Conservation (phyloP, 1,284 basidiomycete species). For the Mycosarcoma mackinlayi region DNA sequence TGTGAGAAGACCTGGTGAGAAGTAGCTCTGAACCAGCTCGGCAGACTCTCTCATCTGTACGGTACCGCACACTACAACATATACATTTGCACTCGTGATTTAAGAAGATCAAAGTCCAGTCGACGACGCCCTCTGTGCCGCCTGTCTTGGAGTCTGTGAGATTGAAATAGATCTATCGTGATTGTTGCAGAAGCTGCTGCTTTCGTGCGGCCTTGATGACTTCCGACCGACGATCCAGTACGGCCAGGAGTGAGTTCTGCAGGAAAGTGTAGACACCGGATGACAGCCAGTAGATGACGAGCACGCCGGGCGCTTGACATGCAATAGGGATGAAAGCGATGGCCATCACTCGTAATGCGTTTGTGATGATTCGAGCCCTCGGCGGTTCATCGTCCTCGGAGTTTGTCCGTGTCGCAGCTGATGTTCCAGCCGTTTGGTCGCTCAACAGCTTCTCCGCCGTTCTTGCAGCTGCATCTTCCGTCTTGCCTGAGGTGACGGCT, state of each 20-base stretch:
- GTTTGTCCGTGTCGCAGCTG: background rate
- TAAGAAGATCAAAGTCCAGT: too few relatives aligned
- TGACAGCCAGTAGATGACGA: conserved; percentile 84
- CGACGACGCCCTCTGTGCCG: too few relatives aligned
- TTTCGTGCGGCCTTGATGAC: conserved; percentile 31
- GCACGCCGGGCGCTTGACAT: conserved; percentile 80
- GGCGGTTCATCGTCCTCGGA: conserved; percentile 43
- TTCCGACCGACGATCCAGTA: conserved; percentile 53
- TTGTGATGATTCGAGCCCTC: conserved; percentile 74
- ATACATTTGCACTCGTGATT: conserved; percentile 5
- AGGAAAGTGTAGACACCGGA: conserved; percentile 82
- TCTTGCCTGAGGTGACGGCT: conserved; percentile 15
- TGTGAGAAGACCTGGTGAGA: conserved; percentile 59
- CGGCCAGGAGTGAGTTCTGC: conserved; percentile 78
- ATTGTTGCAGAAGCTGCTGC: conserved; percentile 34
- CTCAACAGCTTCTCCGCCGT: conserved; percentile 30
- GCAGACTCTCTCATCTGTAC: conserved; percentile 15
- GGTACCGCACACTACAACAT: too few relatives aligned
- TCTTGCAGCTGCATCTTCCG: conserved; percentile 19
- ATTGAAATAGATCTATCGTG: background rate
- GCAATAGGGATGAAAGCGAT: conserved; percentile 80
- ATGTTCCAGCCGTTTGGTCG: background rate
- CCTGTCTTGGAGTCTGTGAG: background rate
- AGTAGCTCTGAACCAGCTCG: conserved; percentile 17
- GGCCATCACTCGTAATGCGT: conserved; percentile 74